phyloP scores from a whole-genome alignment of 192 early-diverging fungal genomes.

The Coemansia sp. region DNA sequence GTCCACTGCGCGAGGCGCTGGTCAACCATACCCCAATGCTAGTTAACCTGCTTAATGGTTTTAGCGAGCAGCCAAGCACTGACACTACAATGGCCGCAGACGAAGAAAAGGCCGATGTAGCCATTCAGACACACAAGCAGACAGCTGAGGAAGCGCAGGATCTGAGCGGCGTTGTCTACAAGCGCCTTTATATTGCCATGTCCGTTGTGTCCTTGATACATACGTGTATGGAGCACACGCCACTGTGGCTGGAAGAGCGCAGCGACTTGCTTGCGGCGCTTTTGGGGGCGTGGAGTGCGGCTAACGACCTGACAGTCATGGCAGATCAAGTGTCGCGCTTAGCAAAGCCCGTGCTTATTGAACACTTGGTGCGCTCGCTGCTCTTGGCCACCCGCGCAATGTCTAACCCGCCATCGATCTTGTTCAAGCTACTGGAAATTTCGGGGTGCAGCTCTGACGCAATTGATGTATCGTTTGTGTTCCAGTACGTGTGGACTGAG shows the following conservation, averaged over 20 bases:
- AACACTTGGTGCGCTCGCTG: slow-evolving; percentile 34
- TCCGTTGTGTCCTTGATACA: slow-evolving; percentile 19
- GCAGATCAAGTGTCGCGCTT: slow-evolving; percentile 24
- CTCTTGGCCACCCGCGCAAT: slow-evolving; percentile 33
- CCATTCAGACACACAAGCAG: not conserved
- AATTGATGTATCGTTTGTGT: slow-evolving; percentile 41
- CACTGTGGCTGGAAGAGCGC: slow-evolving; percentile 40
- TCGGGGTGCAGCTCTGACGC: slow-evolving; percentile 33
- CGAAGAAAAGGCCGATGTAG: slow-evolving; percentile 10
- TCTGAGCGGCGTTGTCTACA: not conserved
- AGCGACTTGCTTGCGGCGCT: slow-evolving; percentile 28
- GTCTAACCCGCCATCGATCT: slow-evolving; percentile 27
- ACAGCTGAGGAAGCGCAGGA: not conserved
- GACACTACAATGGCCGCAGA: slow-evolving; percentile 21
- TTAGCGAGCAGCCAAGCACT: slow-evolving; percentile 6
- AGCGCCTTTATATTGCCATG: slow-evolving; percentile 39
- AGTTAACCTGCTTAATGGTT: slow-evolving; percentile 43
- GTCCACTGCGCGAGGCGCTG: slow-evolving; percentile 63
- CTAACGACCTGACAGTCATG: not conserved
- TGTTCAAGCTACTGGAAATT: slow-evolving; percentile 45
- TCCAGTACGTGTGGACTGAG: slow-evolving; percentile 40
- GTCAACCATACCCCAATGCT: slow-evolving; percentile 58
- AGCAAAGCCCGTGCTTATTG: slow-evolving; percentile 28
- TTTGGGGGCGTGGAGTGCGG: slow-evolving; percentile 22
- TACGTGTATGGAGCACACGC: slow-evolving; percentile 20